phyloP scores from a whole-genome alignment of 306 rosid species.

The Spatholobus suberectus region DNA sequence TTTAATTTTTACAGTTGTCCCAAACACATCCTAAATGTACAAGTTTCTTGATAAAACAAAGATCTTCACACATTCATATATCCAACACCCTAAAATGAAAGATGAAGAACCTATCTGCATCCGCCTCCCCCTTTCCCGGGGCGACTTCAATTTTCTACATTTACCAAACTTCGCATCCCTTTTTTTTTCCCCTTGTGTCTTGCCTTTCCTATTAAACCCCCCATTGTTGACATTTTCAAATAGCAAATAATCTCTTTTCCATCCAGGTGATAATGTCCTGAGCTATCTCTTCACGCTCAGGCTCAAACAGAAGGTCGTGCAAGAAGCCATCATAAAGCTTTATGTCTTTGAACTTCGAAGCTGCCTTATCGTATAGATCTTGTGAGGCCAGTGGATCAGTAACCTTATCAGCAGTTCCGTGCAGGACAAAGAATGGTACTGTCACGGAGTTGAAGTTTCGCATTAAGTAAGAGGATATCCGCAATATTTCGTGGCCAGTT shows the following conservation, averaged over 20 bases:
- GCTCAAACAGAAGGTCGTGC: conserved; percentile 94
- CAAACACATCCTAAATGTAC: too few relatives aligned
- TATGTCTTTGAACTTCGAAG: conserved; percentile 82
- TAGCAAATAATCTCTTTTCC: conserved; percentile 60
- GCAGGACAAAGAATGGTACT: conserved; percentile 95
- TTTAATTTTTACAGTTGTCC: too few relatives aligned
- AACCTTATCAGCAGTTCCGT: conserved; percentile 96
- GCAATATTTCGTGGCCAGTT: conserved; percentile 93
- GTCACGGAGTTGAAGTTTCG: conserved; percentile 76
- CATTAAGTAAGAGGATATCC: conserved; percentile 74
- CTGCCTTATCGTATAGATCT: conserved; percentile 81
- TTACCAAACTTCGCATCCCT: conserved; percentile 25
- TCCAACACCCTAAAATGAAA: conserved; percentile 15
- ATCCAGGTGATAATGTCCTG: conserved; percentile 91
- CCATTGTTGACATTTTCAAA: conserved; percentile 38
- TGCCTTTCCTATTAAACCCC: background rate
- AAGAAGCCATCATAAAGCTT: conserved; percentile 94
- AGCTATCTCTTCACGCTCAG: conserved; percentile 85
- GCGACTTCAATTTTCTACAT: conserved; percentile 33
- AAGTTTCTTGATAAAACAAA: conserved; percentile 26
- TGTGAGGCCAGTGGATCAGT: conserved; percentile 94
- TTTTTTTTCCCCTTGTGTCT: background rate
- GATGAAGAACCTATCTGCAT: conserved; percentile 43
- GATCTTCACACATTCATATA: conserved; percentile 17
- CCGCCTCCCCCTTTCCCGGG: conserved; percentile 37